phyloP scores from a whole-genome alignment of 1,284 basidiomycete genomes.

The Malassezia caprae region DNA sequence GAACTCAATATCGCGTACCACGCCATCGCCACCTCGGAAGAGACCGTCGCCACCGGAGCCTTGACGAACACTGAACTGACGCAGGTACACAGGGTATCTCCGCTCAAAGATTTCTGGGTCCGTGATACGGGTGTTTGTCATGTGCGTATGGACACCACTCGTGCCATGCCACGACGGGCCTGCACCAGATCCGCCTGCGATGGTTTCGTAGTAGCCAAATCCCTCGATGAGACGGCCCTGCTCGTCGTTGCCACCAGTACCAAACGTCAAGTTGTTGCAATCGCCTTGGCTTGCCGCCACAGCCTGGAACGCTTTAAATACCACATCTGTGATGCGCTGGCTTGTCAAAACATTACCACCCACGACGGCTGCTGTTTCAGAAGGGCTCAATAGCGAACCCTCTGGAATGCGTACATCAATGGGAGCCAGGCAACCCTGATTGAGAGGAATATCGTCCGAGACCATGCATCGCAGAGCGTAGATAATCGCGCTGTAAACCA shows the following conservation, averaged over 20 bases:
- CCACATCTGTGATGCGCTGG: slow-evolving; percentile 88
- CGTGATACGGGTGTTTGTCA: slow-evolving; percentile 68
- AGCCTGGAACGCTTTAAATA: slow-evolving; percentile 82
- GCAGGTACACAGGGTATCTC: slow-evolving; percentile 75
- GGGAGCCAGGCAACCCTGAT: slow-evolving; percentile 73
- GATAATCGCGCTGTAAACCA: slow-evolving; percentile 84
- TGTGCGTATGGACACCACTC: slow-evolving; percentile 55
- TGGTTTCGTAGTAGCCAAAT: slow-evolving; percentile 95
- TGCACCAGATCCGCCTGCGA: slow-evolving; percentile 80
- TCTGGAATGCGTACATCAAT: slow-evolving; percentile 66
- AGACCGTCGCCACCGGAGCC: slow-evolving; percentile 69
- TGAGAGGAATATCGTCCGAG: slow-evolving; percentile 80
- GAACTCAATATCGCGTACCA: slow-evolving; percentile 77
- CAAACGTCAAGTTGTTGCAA: slow-evolving; percentile 79
- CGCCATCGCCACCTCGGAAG: slow-evolving; percentile 76
- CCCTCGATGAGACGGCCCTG: slow-evolving; percentile 65
- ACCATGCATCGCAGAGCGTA: slow-evolving; percentile 89
- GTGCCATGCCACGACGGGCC: slow-evolving; percentile 77
- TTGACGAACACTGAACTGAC: slow-evolving; percentile 66
- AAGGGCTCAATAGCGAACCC: slow-evolving; percentile 70
- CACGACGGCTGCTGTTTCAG: slow-evolving; percentile 68
- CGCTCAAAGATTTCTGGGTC: slow-evolving; percentile 87
- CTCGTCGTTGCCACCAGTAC: slow-evolving; percentile 71
- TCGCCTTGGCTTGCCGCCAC: slow-evolving; percentile 88
- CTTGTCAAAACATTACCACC: slow-evolving; percentile 86